Base-by-base conservation (phyloP, 148 eudicot species). In the Chenopodium quinoa region DNA sequence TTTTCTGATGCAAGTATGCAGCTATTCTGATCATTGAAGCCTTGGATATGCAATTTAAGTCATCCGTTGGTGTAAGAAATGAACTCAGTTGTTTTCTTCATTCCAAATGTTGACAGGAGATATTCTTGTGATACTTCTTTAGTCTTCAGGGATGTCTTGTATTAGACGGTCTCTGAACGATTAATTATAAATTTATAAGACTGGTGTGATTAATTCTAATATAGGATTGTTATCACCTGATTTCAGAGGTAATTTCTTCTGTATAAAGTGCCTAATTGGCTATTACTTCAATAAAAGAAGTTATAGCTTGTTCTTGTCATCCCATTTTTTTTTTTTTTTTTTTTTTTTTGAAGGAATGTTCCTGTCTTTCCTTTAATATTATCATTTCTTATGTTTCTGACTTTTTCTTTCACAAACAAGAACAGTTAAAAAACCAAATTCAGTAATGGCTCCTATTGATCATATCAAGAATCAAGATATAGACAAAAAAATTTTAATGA, bases 1-100 rank as follows among this genome's bases (percentile, higher is more conserved):
- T 84, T n/a, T 86, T 88, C 82, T 88, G 50, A 77, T 74, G n/a
- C 64, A 75, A 29, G 12, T 71, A 77, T 74, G 22, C 44, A 58
- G 16, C 4, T 40, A 27, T 31, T 3, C 14, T 27, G 40, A 50
- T 27, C 7, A 27, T 29, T 74, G 63, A 74, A 50, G 40, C n/a
- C 60, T 73, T 58, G 58, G 47, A 47, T 48, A 48, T 73, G 48
- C 58, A 47, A 73, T 3, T 73, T 46, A 6, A 17, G 62, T 44
- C 54, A 44, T 40, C 71, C 48, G 14, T 29, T 34, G 2, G n/a
- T 70, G 34, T 16, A 70, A 70, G 73, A 10, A 32, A 16, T 70
- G 23, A 70, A 32, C 73, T 70, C 47, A 34, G 44, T 40, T 70
- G 63, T 70, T 32, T 69, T 70, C 73, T 70, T 34, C 19, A 70